Conservation (phyloP, 2,329 filamentous ascomycete species). For the Cyclaneusma minus region DNA sequence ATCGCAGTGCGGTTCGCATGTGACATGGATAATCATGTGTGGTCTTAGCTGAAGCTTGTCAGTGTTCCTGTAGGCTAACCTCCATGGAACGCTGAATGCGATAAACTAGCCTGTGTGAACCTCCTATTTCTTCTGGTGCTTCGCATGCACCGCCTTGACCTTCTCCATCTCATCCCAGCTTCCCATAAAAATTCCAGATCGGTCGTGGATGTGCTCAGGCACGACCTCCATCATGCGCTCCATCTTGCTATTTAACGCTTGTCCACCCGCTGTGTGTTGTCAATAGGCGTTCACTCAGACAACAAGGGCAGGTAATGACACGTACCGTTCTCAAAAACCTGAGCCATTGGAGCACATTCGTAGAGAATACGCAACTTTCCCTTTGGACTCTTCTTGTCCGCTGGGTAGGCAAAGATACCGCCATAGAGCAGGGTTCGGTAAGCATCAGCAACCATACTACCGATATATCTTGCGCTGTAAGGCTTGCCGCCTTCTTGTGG, state of each 20-base stretch:
- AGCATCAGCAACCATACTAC: conserved; percentile 95
- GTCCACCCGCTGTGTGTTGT: conserved; percentile 66
- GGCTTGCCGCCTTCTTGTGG: conserved; percentile 65
- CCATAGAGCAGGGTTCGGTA: conserved; percentile 93
- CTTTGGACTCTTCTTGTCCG: conserved; percentile 96
- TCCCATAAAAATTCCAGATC: conserved; percentile 89
- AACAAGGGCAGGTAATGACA: conserved; percentile 9
- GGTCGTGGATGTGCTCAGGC: conserved; percentile 88
- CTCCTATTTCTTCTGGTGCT: too few species aligned
- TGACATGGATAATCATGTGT: too few species aligned
- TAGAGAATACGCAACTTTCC: conserved; percentile 95
- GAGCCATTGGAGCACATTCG: conserved; percentile 97
- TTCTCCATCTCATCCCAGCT: conserved; percentile 93
- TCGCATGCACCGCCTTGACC: conserved; percentile 37
- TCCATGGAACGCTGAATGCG: too few species aligned
- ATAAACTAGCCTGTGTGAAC: too few species aligned
- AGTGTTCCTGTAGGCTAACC: too few species aligned
- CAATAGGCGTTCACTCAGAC: too few species aligned
- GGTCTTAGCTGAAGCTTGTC: too few species aligned
- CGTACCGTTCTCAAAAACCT: conserved; percentile 96
- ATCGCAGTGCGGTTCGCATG: too few species aligned
- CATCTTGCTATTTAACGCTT: conserved; percentile 87
- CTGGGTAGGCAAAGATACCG: conserved; percentile 93
- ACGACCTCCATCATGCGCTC: conserved; percentile 75
- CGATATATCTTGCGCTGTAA: conserved; percentile 90